Conservation (phyloP, 2,329 filamentous ascomycete species). For the Beauveria australis region DNA sequence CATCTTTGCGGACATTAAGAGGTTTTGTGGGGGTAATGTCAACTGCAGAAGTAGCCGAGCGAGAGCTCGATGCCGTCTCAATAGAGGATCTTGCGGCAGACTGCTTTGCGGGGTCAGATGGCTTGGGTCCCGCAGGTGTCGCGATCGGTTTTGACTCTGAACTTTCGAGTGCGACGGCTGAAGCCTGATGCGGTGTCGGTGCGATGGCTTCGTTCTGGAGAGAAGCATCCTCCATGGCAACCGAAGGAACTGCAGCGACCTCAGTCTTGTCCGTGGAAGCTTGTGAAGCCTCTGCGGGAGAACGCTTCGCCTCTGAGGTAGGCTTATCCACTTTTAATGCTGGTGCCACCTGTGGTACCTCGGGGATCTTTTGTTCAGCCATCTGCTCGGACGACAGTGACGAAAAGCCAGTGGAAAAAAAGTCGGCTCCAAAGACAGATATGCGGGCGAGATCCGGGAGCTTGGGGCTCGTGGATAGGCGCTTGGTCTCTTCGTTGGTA, state of each 20-base stretch:
- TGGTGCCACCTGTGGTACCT: slow-evolving; percentile 5
- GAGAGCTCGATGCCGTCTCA: not conserved
- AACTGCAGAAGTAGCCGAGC: not conserved
- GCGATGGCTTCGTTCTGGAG: not conserved
- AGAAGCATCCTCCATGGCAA: not conserved
- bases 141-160: not conserved
- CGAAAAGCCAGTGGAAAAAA: slow-evolving; percentile 33
- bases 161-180: not conserved
- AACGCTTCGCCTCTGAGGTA: not conserved
- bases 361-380: slow-evolving; percentile 2
- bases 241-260: not conserved
- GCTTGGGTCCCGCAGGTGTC: not conserved
- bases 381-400: slow-evolving; percentile 14
- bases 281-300: slow-evolving; percentile 2
- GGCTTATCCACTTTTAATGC: slow-evolving; percentile 5
- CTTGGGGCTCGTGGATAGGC: slow-evolving; percentile 45
- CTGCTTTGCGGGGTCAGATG: not conserved
- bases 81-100: not conserved
- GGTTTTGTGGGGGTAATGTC: slow-evolving; percentile 36
- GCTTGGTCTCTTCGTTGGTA: slow-evolving; percentile 16
- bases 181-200: not conserved
- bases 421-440: slow-evolving; percentile 52
- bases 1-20: slow-evolving; percentile 33
- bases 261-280: not conserved
- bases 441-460: slow-evolving; percentile 50